Percentiles rank a stretch among this genome's conserved stretches.
Evolutionary conservation across 768 basidiomycete species (phyloP).

Genomic region (Boletus rex-veris): DNA sequence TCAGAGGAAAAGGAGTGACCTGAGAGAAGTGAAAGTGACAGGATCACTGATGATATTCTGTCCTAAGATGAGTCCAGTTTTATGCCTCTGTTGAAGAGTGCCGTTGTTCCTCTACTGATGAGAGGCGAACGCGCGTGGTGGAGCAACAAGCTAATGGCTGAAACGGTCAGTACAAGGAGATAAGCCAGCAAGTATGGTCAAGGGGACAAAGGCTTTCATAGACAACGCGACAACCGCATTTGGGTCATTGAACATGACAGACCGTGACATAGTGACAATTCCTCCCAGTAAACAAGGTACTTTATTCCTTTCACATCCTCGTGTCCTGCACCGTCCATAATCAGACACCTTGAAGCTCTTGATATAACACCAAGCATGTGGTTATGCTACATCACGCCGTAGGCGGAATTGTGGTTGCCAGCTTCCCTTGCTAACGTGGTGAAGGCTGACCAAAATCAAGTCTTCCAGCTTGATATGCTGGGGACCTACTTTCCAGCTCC

Average conservation of each 20-base stretch:
- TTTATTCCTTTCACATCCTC: not conserved
- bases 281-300: no score
- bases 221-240: constrained; percentile 6
- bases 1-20: constrained; percentile 4
- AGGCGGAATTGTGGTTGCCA: constrained; percentile 75
- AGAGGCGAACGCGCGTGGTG: not conserved
- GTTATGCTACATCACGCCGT: constrained; percentile 1
- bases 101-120: constrained; percentile 16
- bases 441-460: constrained; percentile 66
- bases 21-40: not conserved
- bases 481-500: constrained; percentile 53
- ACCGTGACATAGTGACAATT: no score
- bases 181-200: not conserved
- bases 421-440: constrained; percentile 74
- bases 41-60: not conserved
- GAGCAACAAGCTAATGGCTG: constrained; percentile 16
- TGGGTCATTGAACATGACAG: no score
- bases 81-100: constrained; percentile 14
- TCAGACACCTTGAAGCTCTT: no score
- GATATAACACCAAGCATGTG: no score
- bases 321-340: not conserved
- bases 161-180: constrained; percentile 5
- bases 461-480: constrained; percentile 57
- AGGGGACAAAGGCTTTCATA: not conserved
- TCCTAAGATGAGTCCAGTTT: not conserved